Conservation (phyloP, 768 basidiomycete genomes). For the Podaxis sp. region DNA sequence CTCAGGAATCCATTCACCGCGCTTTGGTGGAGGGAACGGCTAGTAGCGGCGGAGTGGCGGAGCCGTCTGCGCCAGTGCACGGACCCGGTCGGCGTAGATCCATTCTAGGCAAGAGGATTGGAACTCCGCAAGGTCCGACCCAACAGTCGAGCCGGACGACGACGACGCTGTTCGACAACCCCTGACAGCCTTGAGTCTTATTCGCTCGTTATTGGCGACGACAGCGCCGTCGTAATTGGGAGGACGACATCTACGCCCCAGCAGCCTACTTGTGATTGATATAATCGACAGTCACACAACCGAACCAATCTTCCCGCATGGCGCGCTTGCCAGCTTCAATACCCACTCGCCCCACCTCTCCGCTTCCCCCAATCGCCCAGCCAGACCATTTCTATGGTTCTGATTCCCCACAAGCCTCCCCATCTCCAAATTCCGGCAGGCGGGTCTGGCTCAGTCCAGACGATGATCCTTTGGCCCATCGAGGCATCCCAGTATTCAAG, state of each 20-base stretch:
- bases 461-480: slow-evolving; percentile 75
- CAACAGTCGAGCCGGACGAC: slow-evolving; percentile 8
- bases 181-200: slow-evolving; percentile 7
- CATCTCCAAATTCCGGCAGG: slow-evolving; percentile 61
- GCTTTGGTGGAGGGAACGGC: background rate
- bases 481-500: slow-evolving; percentile 95
- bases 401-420: slow-evolving; percentile 43
- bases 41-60: background rate
- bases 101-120: slow-evolving; percentile 25
- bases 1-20: too few species aligned
- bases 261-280: background rate
- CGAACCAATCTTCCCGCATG: slow-evolving; percentile 25
- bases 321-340: slow-evolving; percentile 40
- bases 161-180: slow-evolving; percentile 10
- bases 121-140: slow-evolving; percentile 22
- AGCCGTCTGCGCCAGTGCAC: background rate
- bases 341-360: slow-evolving; percentile 51
- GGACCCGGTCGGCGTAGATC: slow-evolving; percentile 16
- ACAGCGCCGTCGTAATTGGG: background rate
- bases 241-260: background rate
- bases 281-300: background rate
- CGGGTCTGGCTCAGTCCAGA: slow-evolving; percentile 69
- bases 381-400: slow-evolving; percentile 83
- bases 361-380: slow-evolving; percentile 47
- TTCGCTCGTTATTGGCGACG: background rate